phyloP scores from a whole-genome alignment of 2,329 filamentous ascomycete species.

The Emericellopsis atlantica region DNA sequence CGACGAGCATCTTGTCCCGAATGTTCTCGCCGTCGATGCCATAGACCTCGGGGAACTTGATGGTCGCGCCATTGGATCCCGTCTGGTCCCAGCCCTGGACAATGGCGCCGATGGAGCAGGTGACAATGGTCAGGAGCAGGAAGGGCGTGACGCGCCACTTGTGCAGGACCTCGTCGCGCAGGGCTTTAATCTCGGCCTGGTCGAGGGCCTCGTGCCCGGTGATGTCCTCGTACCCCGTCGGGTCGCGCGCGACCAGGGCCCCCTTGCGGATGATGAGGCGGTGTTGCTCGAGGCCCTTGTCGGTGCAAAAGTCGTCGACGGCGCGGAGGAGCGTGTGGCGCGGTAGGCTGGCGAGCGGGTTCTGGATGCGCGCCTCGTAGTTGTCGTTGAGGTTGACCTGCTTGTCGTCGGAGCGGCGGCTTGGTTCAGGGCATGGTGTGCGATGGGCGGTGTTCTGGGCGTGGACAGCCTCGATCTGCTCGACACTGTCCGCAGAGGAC shows the following conservation, averaged over 20 bases:
- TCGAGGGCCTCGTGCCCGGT: slow-evolving; percentile 42
- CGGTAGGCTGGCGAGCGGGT: slow-evolving; percentile 39
- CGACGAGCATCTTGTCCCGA: slow-evolving; percentile 38
- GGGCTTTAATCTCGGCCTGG: slow-evolving; percentile 43
- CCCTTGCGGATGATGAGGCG: slow-evolving; percentile 50
- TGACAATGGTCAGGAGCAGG: slow-evolving; percentile 54
- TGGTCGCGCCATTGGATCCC: slow-evolving; percentile 49
- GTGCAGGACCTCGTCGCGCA: slow-evolving; percentile 52
- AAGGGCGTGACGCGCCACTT: slow-evolving; percentile 53
- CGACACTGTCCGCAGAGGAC: slow-evolving; percentile 1
- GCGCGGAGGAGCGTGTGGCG: slow-evolving; percentile 35
- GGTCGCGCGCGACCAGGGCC: slow-evolving; percentile 62
- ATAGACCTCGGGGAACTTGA: slow-evolving; percentile 45
- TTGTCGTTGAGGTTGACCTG: slow-evolving; percentile 31
- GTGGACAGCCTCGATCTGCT: neutral
- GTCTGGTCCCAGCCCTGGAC: slow-evolving; percentile 61
- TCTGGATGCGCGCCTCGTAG: slow-evolving; percentile 31
- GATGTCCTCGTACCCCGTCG: slow-evolving; percentile 47
- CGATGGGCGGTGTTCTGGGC: slow-evolving; percentile 10
- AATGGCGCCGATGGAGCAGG: slow-evolving; percentile 58
- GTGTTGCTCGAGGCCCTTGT: slow-evolving; percentile 46
- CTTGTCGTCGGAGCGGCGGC: slow-evolving; percentile 15
- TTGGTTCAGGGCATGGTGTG: slow-evolving; percentile 21
- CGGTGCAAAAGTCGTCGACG: slow-evolving; percentile 48
- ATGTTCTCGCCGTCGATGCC: slow-evolving; percentile 22